A percentile compares a stretch with the other conserved stretches of the same genome.
These are phyloP conservation scores for Actinomortierella wolfii DNA, from an alignment of 371 early-diverging fungal species.

Conservation along the genomic window DNA sequence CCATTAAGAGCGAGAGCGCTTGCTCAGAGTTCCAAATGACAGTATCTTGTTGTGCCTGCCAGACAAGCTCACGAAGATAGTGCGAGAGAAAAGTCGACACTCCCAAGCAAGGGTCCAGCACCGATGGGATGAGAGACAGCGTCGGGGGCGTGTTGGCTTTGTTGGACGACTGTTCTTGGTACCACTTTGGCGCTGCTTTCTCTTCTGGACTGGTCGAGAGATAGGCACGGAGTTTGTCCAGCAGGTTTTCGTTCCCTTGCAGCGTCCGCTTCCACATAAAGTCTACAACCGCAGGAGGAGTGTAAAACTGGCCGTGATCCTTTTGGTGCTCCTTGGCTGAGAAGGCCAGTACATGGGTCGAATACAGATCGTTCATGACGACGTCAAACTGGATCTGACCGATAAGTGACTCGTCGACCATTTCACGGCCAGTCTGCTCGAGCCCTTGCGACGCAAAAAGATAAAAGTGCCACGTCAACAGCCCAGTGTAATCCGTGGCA, in stretches of 20 bases:
- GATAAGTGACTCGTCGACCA: slow-evolving; percentile 4
- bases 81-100: slow-evolving; percentile 64
- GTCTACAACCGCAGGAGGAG: slow-evolving; percentile 60
- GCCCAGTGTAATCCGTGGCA: slow-evolving; percentile 6
- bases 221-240: slow-evolving; percentile 9
- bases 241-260: slow-evolving; percentile 8
- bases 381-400: slow-evolving; percentile 23
- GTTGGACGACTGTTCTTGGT: background rate
- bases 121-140: slow-evolving; percentile 47
- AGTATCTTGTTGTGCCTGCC: slow-evolving; percentile 29
- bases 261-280: slow-evolving; percentile 63
- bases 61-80: slow-evolving; percentile 52
- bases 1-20: slow-evolving; percentile 36
- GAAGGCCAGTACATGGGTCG: slow-evolving; percentile 54
- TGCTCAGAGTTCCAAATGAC: slow-evolving; percentile 50
- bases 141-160: background rate
- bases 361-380: slow-evolving; percentile 52
- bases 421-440: slow-evolving; percentile 5
- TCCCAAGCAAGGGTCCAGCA: slow-evolving; percentile 68
- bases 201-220: slow-evolving; percentile 2
- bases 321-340: slow-evolving; percentile 64
- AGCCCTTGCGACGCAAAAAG: slow-evolving; percentile 17
- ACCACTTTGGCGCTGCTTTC: background rate
- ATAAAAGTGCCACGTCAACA: slow-evolving; percentile 33
- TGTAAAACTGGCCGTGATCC: slow-evolving; percentile 71